Percentiles rank a stretch among this genome's conserved stretches.
Conservation (phyloP, 2,329 filamentous ascomycete species). For the Lasiodiplodia gonubiensis region DNA sequence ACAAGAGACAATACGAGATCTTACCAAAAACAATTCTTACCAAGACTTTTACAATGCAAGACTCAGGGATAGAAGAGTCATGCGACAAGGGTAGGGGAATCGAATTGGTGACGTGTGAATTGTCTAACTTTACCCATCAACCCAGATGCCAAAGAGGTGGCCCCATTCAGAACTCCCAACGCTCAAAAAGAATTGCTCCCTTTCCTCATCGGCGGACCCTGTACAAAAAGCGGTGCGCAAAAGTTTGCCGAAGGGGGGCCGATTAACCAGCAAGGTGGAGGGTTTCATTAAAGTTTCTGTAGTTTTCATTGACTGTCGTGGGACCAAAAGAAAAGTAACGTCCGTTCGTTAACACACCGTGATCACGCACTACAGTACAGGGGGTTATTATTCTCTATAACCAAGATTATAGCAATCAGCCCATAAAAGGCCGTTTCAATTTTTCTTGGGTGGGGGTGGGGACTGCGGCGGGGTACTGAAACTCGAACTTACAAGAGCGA, state of each 20-base stretch:
- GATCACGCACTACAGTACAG: conserved; percentile 23
- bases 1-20: background rate
- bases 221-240: background rate
- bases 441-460: background rate
- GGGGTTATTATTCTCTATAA: conserved; percentile 25
- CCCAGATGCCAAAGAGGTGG: background rate
- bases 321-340: background rate
- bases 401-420: conserved; percentile 11
- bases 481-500: conserved; percentile 70
- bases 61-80: background rate
- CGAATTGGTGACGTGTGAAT: conserved; percentile 10
- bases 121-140: conserved; percentile 23
- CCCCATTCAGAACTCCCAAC: conserved; percentile 19
- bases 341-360: conserved; percentile 17
- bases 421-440: conserved; percentile 7
- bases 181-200: conserved; percentile 3
- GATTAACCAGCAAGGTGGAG: background rate
- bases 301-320: conserved; percentile 20
- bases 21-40: background rate
- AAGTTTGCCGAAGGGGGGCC: background rate
- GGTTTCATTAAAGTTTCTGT: conserved; percentile 12
- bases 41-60: background rate
- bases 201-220: background rate
- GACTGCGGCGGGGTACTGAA: background rate
- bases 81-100: background rate